Evolutionary conservation across 2,329 filamentous ascomycete genomes (phyloP).

Genomic region (Fusarium sp.): DNA sequence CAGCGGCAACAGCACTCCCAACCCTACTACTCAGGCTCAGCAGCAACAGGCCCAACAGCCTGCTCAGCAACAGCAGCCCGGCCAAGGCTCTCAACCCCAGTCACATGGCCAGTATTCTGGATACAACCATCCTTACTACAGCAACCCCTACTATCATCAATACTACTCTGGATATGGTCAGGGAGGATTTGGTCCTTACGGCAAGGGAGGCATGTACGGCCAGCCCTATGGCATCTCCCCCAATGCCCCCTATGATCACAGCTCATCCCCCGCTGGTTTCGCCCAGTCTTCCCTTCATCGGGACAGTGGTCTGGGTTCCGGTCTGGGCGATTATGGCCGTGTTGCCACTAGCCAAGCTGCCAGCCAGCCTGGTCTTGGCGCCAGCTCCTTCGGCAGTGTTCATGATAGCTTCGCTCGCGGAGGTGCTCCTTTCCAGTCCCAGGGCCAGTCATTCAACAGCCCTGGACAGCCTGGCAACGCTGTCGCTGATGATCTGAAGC

Average conservation of each 20-base stretch:
- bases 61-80: constrained; percentile 59
- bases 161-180: constrained; percentile 69
- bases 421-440: constrained; percentile 66
- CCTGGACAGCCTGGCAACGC: constrained; percentile 60
- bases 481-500: constrained; percentile 67
- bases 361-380: constrained; percentile 63
- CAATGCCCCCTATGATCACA: constrained; percentile 68
- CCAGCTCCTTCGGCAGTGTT: constrained; percentile 63
- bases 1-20: constrained; percentile 91
- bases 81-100: constrained; percentile 59
- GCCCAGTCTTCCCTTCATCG: constrained; percentile 66
- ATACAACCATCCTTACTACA: constrained; percentile 69
- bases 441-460: constrained; percentile 65
- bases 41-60: constrained; percentile 57
- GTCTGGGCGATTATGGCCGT: constrained; percentile 67
- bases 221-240: constrained; percentile 69
- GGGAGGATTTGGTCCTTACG: constrained; percentile 65
- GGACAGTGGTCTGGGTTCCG: constrained; percentile 62
- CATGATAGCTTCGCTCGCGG: constrained; percentile 68
- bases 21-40: constrained; percentile 74
- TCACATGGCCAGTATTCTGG: constrained; percentile 64
- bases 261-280: constrained; percentile 66
- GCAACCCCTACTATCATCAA: constrained; percentile 71
- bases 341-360: constrained; percentile 62
- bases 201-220: constrained; percentile 67